Evolutionary conservation across 2,329 filamentous ascomycete species (phyloP).

Genomic region (Aspergillus sp.): DNA sequence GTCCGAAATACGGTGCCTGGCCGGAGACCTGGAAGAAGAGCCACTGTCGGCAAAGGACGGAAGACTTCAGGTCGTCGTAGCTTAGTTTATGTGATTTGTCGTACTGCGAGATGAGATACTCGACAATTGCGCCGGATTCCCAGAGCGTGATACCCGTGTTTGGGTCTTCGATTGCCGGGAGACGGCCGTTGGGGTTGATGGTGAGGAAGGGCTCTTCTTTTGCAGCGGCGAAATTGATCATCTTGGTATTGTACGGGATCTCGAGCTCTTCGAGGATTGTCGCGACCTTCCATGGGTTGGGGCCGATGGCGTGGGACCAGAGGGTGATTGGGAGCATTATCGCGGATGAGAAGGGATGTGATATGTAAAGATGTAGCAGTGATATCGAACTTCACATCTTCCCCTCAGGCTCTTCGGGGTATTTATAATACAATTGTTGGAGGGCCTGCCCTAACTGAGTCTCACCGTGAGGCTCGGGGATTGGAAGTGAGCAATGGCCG

Average conservation of each 20-base stretch:
- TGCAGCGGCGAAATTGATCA: constrained; percentile 20
- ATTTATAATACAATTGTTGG: too few species aligned
- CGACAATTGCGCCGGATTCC: constrained; percentile 45
- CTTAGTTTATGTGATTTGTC: constrained; percentile 48
- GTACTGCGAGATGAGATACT: constrained; percentile 44
- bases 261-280: constrained; percentile 28
- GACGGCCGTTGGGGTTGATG: constrained; percentile 29
- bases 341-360: too few species aligned
- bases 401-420: too few species aligned
- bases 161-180: constrained; percentile 31
- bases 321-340: constrained; percentile 6
- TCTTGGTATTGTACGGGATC: constrained; percentile 24
- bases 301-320: constrained; percentile 11
- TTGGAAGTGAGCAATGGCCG: too few species aligned
- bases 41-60: constrained; percentile 38
- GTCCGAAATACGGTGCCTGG: constrained; percentile 53
- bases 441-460: too few species aligned
- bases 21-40: constrained; percentile 48
- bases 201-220: constrained; percentile 21
- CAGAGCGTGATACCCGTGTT: constrained; percentile 38
- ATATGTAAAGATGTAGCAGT: too few species aligned
- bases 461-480: too few species aligned
- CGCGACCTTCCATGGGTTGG: constrained; percentile 29
- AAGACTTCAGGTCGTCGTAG: too few species aligned
- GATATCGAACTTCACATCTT: too few species aligned